Base-by-base conservation (phyloP, 2,329 filamentous ascomycete genomes). In the Apiospora rasikravindrae region DNA sequence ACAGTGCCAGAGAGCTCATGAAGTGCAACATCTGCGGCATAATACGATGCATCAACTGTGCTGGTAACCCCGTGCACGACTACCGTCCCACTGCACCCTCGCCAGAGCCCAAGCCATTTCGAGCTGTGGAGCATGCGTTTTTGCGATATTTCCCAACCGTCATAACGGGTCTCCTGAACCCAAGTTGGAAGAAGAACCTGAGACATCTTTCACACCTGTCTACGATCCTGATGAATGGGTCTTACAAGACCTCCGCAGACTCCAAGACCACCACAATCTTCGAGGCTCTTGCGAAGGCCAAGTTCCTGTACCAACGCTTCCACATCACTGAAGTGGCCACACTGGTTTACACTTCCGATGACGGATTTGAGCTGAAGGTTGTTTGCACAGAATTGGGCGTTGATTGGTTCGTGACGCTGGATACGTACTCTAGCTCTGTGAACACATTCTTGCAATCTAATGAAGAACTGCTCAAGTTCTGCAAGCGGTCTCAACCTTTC, bases 51-150 rank as follows among this genome's bases (percentile, higher is more conserved):
- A 73, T 73, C 14, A 76, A 73, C 40, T 86, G 84, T 71, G 75
- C 76, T 11, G 83, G 83, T 1, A 85, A 85, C 44, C 84, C 84
- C 0, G 45, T 61, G 0, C 84, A 86, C 72, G 33, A 76, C 1
- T 81, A 80, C 67, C 26, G 19, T 6, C 40, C 33, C 3, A 24
- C 22, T 40, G 16, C 4, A 5, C 16, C 13, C 47, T 1, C 24
- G 5, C 10, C 29, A 10, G 45, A 69, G 33, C 47, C 68, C 8
- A 19, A 22, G n/a, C 37, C 68, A 29, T 44, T 24, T 19, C 45
- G 37, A 42, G 24, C 16, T 57, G 33, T 26, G 37, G 61, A 51
- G 29, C 11, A 19, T 5, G 29, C 14, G 4, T 47, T 73, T 11
- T 45, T 71, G 67, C 49, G 29, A 4, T 47, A 53, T 19, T 53